Evolutionary conservation across 2,329 filamentous ascomycete genomes (phyloP).

Genomic region (Gaeumannomyces tritici): DNA sequence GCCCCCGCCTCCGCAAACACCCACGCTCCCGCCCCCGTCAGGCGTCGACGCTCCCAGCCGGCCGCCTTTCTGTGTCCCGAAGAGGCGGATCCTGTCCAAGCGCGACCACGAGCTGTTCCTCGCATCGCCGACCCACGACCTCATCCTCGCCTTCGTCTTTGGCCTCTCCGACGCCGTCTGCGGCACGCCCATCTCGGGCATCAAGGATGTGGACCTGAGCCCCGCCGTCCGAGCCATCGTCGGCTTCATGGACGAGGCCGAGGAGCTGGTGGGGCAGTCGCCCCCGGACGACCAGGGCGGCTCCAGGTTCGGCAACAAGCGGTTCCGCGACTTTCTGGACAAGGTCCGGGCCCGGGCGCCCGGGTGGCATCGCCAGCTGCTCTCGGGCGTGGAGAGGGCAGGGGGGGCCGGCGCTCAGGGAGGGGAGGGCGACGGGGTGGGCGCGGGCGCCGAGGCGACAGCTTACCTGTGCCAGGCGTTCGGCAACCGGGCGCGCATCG

Average conservation of each 20-base stretch:
- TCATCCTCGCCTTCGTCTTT: slow-evolving; percentile 81
- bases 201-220: slow-evolving; percentile 46
- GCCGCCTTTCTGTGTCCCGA: slow-evolving; percentile 55
- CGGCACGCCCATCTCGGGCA: slow-evolving; percentile 56
- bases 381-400: slow-evolving; percentile 27
- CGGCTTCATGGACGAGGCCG: slow-evolving; percentile 58
- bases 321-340: slow-evolving; percentile 76
- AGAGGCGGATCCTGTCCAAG: slow-evolving; percentile 70
- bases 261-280: slow-evolving; percentile 54
- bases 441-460: slow-evolving; percentile 60
- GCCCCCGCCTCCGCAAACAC: slow-evolving; percentile 64
- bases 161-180: slow-evolving; percentile 72
- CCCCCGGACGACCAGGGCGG: slow-evolving; percentile 81
- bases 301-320: slow-evolving; percentile 89
- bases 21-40: slow-evolving; percentile 59
- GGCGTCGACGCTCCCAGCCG: slow-evolving; percentile 26
- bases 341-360: slow-evolving; percentile 45
- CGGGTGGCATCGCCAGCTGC: slow-evolving; percentile 53
- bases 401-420: slow-evolving; percentile 8
- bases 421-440: slow-evolving; percentile 8
- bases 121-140: slow-evolving; percentile 61
- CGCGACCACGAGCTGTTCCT: slow-evolving; percentile 77
- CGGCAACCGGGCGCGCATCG: slow-evolving; percentile 77
- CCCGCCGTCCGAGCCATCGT: slow-evolving; percentile 54
- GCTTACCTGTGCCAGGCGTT: slow-evolving; percentile 78